A percentile compares a stretch with the other conserved stretches of the same genome.
Conservation (phyloP, 257 asterid genomes). For the Nicotiana noctiflora region DNA sequence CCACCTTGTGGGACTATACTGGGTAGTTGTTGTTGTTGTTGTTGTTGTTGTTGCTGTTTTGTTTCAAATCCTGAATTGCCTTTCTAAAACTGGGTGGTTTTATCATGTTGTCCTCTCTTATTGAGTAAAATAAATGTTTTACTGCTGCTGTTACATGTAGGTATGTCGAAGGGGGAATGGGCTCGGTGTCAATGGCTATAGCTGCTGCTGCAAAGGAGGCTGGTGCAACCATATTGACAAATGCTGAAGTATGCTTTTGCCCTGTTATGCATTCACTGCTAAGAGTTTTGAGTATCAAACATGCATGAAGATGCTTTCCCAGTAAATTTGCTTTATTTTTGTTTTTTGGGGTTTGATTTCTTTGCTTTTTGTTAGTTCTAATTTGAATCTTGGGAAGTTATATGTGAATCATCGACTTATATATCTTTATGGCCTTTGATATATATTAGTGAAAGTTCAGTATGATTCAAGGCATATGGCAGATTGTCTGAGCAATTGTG, state of each 20-base stretch:
- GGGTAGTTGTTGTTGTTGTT: no score
- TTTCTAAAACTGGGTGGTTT: slow-evolving; percentile 11
- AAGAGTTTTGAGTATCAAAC: neutral
- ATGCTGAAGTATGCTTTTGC: slow-evolving; percentile 61
- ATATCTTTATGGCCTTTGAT: neutral
- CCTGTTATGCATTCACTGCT: neutral
- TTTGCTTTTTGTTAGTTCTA: neutral
- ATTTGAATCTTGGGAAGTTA: neutral
- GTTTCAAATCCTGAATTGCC: neutral
- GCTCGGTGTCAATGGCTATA: slow-evolving; percentile 81
- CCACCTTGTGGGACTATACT: no score
- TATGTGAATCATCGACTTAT: neutral
- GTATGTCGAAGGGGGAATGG: slow-evolving; percentile 99
- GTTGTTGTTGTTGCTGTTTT: no score
- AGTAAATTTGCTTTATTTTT: neutral
- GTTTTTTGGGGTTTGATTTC: neutral
- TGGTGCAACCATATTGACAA: slow-evolving; percentile 72
- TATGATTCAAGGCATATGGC: neutral
- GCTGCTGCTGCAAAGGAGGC: slow-evolving; percentile 78
- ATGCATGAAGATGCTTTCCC: neutral
- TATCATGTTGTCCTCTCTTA: slow-evolving; percentile 9
- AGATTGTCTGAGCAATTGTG: neutral
- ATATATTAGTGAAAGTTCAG: neutral
- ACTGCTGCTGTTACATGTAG: slow-evolving; percentile 34
- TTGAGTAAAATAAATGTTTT: slow-evolving; percentile 5